These are phyloP conservation scores for Acacia pycnantha DNA, from an alignment of 331 rosid species.

Conservation along the genomic window DNA sequence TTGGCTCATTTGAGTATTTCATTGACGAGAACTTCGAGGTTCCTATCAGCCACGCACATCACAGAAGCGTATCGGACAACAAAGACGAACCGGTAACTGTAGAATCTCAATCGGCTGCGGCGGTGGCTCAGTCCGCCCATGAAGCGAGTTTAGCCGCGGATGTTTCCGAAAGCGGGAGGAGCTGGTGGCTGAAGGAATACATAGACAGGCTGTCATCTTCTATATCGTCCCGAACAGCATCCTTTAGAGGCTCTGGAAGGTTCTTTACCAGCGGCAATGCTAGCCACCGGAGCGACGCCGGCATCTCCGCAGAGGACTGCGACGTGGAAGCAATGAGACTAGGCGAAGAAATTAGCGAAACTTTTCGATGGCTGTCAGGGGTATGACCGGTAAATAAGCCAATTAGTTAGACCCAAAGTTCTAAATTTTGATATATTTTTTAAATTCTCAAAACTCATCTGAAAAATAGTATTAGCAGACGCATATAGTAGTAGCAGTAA, in stretches of 20 bases:
- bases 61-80: slow-evolving; percentile 48
- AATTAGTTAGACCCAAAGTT: slow-evolving; percentile 4
- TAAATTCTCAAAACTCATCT: neutral
- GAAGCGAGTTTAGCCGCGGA: slow-evolving; percentile 50
- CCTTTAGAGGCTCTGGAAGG: slow-evolving; percentile 84
- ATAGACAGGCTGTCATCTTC: slow-evolving; percentile 72
- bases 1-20: slow-evolving; percentile 78
- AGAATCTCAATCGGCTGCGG: neutral
- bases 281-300: slow-evolving; percentile 70
- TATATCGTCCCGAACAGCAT: slow-evolving; percentile 61
- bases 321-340: slow-evolving; percentile 59
- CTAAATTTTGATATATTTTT: slow-evolving; percentile 2
- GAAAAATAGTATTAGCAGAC: neutral
- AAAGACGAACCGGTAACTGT: slow-evolving; percentile 43
- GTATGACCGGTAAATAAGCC: slow-evolving; percentile 52
- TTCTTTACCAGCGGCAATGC: slow-evolving; percentile 54
- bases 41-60: slow-evolving; percentile 41
- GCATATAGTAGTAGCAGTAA: neutral
- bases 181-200: slow-evolving; percentile 90
- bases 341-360: slow-evolving; percentile 81
- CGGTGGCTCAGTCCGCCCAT: neutral
- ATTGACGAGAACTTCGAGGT: slow-evolving; percentile 66
- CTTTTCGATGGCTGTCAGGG: slow-evolving; percentile 94
- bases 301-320: slow-evolving; percentile 42
- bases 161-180: slow-evolving; percentile 49